phyloP scores from a whole-genome alignment of 208 protist genomes.

The Leishmania tropica region DNA sequence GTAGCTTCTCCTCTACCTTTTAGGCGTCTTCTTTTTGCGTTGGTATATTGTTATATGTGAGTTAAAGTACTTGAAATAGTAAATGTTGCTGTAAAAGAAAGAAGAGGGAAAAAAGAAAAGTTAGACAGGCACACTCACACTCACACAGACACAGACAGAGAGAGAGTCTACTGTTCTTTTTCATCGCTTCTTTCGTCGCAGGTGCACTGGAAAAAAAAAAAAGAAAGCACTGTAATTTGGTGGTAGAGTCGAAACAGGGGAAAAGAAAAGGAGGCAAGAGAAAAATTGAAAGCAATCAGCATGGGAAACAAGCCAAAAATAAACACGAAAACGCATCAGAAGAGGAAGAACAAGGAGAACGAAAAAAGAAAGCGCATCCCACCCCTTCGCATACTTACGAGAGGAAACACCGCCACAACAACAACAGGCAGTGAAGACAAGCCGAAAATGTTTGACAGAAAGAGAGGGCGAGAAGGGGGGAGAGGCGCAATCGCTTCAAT shows the following conservation, averaged over 20 bases:
- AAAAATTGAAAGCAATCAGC: constrained; percentile 5
- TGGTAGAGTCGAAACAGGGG: not conserved
- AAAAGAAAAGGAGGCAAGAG: not conserved
- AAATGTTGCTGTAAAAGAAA: not conserved
- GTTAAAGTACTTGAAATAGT: not conserved
- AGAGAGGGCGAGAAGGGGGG: not conserved
- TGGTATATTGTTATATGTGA: not conserved
- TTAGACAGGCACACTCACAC: not conserved
- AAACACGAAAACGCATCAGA: not conserved
- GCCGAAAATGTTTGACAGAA: not conserved
- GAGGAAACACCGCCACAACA: not conserved
- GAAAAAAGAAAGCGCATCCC: not conserved
- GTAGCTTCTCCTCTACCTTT: not conserved
- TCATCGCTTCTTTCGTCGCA: not conserved
- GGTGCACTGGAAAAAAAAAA: not conserved
- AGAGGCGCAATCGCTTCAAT: not conserved
- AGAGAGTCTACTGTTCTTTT: not conserved
- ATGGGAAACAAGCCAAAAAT: constrained; percentile 10
- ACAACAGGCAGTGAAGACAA: not conserved
- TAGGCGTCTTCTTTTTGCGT: not conserved
- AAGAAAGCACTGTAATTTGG: constrained; percentile 8
- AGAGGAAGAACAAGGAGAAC: constrained; percentile 14
- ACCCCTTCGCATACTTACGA: not conserved
- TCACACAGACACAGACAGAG: not conserved
- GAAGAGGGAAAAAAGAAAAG: constrained; percentile 1